phyloP scores from a whole-genome alignment of 352 stramenopile genomes.

The Globisporangium camurandrum region DNA sequence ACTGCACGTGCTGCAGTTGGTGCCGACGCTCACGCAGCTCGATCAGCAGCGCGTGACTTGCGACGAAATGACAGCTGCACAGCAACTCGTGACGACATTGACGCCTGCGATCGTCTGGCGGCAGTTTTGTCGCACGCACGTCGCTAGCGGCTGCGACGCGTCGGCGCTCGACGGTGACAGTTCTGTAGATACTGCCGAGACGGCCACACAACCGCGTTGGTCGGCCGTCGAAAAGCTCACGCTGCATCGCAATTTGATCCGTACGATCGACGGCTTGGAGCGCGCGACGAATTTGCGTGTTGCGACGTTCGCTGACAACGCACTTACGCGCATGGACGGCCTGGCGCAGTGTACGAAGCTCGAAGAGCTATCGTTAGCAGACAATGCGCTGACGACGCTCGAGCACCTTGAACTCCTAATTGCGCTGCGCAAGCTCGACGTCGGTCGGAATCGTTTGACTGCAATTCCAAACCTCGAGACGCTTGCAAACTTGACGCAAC shows the following conservation, averaged over 20 bases:
- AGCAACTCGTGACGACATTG: constrained; percentile 38
- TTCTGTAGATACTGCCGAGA: constrained; percentile 1
- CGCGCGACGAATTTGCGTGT: constrained; percentile 48
- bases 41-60: constrained; percentile 41
- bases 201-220: constrained; percentile 20
- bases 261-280: constrained; percentile 43
- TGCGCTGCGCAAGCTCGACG: constrained; percentile 64
- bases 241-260: constrained; percentile 55
- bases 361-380: constrained; percentile 71
- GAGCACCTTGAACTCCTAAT: constrained; percentile 52
- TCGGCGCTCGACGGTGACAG: constrained; percentile 24
- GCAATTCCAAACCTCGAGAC: constrained; percentile 52
- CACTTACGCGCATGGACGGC: constrained; percentile 48
- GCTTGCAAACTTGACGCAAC: constrained; percentile 55
- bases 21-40: constrained; percentile 32
- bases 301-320: constrained; percentile 62
- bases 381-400: constrained; percentile 68
- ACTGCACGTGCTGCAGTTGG: constrained; percentile 41
- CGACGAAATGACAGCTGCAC: constrained; percentile 27
- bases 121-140: constrained; percentile 6
- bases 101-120: constrained; percentile 38
- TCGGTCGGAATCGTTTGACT: constrained; percentile 71
- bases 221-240: constrained; percentile 53
- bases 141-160: not conserved
- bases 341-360: constrained; percentile 45